These are phyloP conservation scores for Colletotrichum magnum DNA, from an alignment of 2,329 filamentous ascomycete genomes.

Conservation along the genomic window DNA sequence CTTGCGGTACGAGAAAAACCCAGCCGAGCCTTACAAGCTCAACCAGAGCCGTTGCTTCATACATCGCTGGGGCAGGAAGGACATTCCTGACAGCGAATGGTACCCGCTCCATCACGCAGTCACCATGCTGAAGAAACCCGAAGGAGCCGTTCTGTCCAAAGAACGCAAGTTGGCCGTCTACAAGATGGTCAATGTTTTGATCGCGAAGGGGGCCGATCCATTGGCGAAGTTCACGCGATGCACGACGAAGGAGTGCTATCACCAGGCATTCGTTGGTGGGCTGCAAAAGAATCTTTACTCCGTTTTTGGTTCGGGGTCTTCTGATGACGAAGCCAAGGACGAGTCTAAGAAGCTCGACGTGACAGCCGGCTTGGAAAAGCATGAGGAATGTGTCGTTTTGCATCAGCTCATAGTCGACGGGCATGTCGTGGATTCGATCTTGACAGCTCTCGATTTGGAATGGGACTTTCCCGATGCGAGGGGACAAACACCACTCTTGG, in stretches of 20 bases:
- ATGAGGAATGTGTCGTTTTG: slow-evolving; percentile 41
- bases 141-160: neutral
- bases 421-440: slow-evolving; percentile 38
- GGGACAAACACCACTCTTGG: slow-evolving; percentile 46
- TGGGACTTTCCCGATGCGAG: slow-evolving; percentile 45
- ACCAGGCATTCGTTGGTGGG: neutral
- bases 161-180: neutral
- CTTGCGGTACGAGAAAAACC: neutral
- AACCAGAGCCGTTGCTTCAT: neutral
- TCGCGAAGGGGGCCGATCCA: slow-evolving; percentile 47
- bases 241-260: slow-evolving; percentile 1
- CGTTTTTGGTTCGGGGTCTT: neutral
- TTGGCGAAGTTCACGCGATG: slow-evolving; percentile 39
- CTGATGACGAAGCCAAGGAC: neutral
- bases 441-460: slow-evolving; percentile 42
- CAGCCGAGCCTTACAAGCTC: neutral
- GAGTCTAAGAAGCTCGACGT: neutral
- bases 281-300: neutral
- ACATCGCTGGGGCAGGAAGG: neutral
- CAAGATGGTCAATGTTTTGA: slow-evolving; percentile 37
- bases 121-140: neutral
- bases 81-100: neutral
- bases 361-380: slow-evolving; percentile 3
- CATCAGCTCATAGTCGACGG: slow-evolving; percentile 42
- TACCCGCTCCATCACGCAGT: slow-evolving; percentile 25